Percentiles rank a stretch among this genome's conserved stretches.
Conservation (phyloP, 345 rosid species). For the Abelmoschus esculentus region DNA sequence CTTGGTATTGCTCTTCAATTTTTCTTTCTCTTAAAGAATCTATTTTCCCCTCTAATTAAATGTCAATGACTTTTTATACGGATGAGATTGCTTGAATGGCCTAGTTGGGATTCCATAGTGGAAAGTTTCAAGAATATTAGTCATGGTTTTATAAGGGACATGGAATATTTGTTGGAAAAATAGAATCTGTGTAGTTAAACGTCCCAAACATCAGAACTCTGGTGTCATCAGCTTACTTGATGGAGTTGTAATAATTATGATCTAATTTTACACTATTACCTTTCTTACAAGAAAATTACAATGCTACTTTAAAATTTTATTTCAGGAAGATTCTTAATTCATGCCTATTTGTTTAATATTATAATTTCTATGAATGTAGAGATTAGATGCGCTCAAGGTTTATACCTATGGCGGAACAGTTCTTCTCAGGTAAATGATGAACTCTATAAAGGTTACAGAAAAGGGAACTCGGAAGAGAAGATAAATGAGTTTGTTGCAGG, state of each 20-base stretch:
- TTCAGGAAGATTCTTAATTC: background rate
- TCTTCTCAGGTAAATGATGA: slow-evolving; percentile 55
- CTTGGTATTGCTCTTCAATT: background rate
- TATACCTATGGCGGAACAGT: slow-evolving; percentile 57
- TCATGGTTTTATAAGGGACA: background rate
- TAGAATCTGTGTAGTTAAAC: background rate
- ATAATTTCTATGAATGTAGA: slow-evolving; percentile 30
- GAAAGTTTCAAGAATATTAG: background rate
- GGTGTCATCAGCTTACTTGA: background rate
- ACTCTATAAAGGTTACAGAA: slow-evolving; percentile 57
- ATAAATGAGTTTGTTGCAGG: slow-evolving; percentile 78
- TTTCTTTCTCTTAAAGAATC: background rate
- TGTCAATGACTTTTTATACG: background rate
- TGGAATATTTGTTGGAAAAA: background rate
- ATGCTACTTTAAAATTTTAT: slow-evolving; percentile 2
- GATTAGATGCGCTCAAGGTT: slow-evolving; percentile 53
- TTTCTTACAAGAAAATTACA: background rate
- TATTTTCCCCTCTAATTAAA: background rate
- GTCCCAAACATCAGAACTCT: background rate
- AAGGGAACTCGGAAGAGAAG: slow-evolving; percentile 51
- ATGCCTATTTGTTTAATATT: slow-evolving; percentile 2
- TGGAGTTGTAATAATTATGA: background rate
- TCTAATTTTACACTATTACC: background rate
- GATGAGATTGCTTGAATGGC: background rate
- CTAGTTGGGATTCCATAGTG: background rate